These are phyloP conservation scores for Suillus americanus DNA, from an alignment of 768 basidiomycete genomes.

Conservation along the genomic window DNA sequence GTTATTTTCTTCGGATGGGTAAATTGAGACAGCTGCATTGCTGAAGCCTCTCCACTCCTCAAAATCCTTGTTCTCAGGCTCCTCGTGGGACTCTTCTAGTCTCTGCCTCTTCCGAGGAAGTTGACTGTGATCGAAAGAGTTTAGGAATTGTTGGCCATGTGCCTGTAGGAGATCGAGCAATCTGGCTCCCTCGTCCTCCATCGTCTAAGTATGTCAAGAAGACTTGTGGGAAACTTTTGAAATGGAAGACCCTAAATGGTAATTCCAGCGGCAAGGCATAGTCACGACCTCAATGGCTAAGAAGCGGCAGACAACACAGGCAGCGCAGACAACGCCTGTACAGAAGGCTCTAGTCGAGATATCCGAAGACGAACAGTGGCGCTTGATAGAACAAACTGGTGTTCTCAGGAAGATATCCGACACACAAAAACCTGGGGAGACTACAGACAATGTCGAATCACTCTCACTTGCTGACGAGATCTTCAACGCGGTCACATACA, in stretches of 20 bases:
- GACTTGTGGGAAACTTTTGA: constrained; percentile 2
- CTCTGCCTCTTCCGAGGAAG: constrained; percentile 20
- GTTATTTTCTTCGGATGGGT: constrained; percentile 17
- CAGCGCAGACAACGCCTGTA: constrained; percentile 9
- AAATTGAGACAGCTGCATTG: background rate
- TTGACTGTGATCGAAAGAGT: constrained; percentile 34
- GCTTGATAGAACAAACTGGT: constrained; percentile 67
- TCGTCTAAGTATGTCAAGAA: constrained; percentile 8
- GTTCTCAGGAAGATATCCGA: constrained; percentile 42
- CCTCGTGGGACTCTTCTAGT: constrained; percentile 10
- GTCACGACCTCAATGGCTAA: constrained; percentile 24
- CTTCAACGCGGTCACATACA: constrained; percentile 59
- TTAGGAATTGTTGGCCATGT: constrained; percentile 47
- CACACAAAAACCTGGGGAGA: constrained; percentile 4
- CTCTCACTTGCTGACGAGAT: constrained; percentile 62
- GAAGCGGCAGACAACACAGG: constrained; percentile 24
- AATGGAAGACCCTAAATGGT: constrained; percentile 1
- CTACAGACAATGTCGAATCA: constrained; percentile 34
- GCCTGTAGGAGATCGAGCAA: constrained; percentile 43
- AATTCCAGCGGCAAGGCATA: background rate
- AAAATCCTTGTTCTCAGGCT: constrained; percentile 24
- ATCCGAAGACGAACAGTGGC: constrained; percentile 76
- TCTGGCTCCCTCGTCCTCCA: constrained; percentile 25
- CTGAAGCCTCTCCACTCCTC: constrained; percentile 45
- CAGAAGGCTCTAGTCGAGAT: constrained; percentile 44